Evolutionary conservation across 75 land plant genomes (phyloP).

Genomic region (Cunninghamia lanceolata): DNA sequence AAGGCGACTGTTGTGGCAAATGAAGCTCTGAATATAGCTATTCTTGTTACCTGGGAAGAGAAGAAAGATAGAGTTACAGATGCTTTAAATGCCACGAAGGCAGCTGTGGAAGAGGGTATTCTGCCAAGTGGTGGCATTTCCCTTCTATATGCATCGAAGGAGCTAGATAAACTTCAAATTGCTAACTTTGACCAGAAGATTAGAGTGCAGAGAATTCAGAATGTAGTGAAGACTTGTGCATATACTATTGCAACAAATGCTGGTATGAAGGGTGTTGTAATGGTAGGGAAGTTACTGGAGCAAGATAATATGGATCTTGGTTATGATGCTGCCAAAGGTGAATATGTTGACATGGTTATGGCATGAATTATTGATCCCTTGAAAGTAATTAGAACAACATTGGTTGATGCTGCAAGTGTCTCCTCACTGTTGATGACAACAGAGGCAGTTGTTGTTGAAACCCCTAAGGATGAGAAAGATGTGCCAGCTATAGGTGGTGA

Average conservation of each 20-base stretch:
- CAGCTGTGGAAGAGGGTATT: slow-evolving; percentile 37
- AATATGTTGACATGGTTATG: slow-evolving; percentile 80
- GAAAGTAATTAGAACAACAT: slow-evolving; percentile 78
- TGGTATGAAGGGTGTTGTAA: slow-evolving; percentile 64
- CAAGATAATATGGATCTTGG: too few relatives aligned
- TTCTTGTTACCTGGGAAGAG: slow-evolving; percentile 23
- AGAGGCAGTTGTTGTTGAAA: slow-evolving; percentile 48
- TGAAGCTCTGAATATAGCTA: slow-evolving; percentile 35
- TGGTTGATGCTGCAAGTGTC: slow-evolving; percentile 80
- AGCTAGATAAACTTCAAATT: slow-evolving; percentile 14
- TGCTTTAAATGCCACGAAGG: slow-evolving; percentile 35
- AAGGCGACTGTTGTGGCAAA: slow-evolving; percentile 38
- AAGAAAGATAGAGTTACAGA: slow-evolving; percentile 36
- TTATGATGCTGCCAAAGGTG: slow-evolving; percentile 74
- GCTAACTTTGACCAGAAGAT: slow-evolving; percentile 25
- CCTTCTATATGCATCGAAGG: slow-evolving; percentile 31
- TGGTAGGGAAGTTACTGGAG: too few relatives aligned
- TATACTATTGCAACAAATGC: slow-evolving; percentile 62
- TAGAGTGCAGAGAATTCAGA: slow-evolving; percentile 29
- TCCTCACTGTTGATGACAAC: slow-evolving; percentile 60
- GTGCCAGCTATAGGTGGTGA: slow-evolving; percentile 36
- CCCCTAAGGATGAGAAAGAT: too few relatives aligned
- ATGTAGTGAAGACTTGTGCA: slow-evolving; percentile 48
- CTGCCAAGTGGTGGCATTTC: slow-evolving; percentile 39
- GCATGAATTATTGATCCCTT: slow-evolving; percentile 80